These are phyloP conservation scores for Cryptococcus maquisensis DNA, from an alignment of 1,284 basidiomycete genomes.

Conservation along the genomic window DNA sequence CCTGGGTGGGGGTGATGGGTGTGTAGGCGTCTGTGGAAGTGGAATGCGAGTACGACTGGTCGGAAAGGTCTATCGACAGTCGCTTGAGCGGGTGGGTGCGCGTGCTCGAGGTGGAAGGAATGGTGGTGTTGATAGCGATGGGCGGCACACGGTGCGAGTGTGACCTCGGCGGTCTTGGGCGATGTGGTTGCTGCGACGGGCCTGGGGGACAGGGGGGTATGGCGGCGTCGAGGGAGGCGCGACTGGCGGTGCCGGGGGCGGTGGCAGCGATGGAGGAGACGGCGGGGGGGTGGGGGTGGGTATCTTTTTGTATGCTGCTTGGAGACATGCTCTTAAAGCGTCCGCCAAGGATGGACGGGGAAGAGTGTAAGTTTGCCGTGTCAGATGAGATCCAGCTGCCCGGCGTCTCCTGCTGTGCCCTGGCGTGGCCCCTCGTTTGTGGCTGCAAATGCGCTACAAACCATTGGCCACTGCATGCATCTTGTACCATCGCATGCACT, in stretches of 20 bases:
- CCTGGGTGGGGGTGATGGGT: constrained; percentile 10
- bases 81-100: constrained; percentile 7
- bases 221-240: background rate
- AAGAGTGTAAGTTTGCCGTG: background rate
- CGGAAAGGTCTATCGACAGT: constrained; percentile 8
- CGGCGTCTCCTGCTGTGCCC: background rate
- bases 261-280: background rate
- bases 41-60: constrained; percentile 1
- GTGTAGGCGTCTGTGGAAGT: background rate
- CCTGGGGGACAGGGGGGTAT: background rate
- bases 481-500: background rate
- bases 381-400: background rate
- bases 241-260: background rate
- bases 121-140: background rate
- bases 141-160: background rate
- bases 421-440: background rate
- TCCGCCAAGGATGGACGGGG: background rate
- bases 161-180: background rate
- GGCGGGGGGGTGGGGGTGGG: background rate
- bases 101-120: background rate
- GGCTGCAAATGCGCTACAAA: background rate
- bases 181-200: background rate
- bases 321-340: no score
- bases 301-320: no score
- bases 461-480: background rate